Evolutionary conservation across 148 eudicot species (phyloP), one percentile per base, ranked within the genome.

Genomic region (Vaccinium darrowii): DNA sequence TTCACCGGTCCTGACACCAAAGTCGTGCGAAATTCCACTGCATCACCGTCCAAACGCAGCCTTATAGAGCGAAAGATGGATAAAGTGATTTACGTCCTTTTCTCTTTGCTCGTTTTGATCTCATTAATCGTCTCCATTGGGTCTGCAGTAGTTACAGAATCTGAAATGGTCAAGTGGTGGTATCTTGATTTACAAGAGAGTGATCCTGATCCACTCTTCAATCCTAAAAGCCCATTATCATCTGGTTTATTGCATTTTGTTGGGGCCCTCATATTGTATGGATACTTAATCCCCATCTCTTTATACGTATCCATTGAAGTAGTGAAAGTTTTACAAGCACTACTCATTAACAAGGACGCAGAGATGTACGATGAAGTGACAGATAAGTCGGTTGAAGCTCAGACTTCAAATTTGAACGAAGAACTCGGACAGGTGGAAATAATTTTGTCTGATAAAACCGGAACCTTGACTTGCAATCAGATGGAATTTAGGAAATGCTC

Each of bases 391-490:
- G 92, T 84, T 69, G 72, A 58, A 47, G 92, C 90, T 8, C 51
- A 90, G 5, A 90, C 91, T 13, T 90, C 91, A 9, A 90, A 90
- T 69, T 80, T 90, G 51, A 90, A 90, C 18, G 92, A 90, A 76
- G 92, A 90, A 21, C 89, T 90, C 56, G 92, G 92, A 14, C 92
- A 88, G 80, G 92, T 90, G 18, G 92, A 90, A 23, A 88, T 84
- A 72, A 88, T 90, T 36, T 56, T 90, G 25, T 83, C 92, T 21
- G 92, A 90, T 63, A 90, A 90, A 76, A 90, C 92, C 1, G 92
- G 92, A 13, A 90, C 92, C 27, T 85, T 90, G 57, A 90, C 91
- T 30, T 86, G 91, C 75, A 90, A 90, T 65, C 87, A 86, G 58
- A 90, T 90, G 91, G 91, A 88, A 63, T 90, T 90, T 30, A 72